Conservation (phyloP, 202 grass and related monocot species). For the Elaeis oleifera region DNA sequence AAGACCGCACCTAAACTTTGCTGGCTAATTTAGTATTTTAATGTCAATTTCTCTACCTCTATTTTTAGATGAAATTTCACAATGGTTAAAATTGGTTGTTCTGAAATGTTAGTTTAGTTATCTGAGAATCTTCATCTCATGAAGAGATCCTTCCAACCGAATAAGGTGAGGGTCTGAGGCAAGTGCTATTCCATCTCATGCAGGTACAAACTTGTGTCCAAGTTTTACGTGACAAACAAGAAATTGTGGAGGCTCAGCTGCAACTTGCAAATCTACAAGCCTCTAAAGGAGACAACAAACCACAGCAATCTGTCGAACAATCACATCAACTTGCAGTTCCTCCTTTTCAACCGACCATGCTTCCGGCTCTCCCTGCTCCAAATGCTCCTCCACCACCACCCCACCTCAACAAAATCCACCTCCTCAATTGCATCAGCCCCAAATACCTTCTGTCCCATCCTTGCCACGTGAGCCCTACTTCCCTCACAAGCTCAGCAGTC, state of each 20-base stretch:
- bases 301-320: constrained; percentile 6
- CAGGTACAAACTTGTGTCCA: constrained; percentile 81
- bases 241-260: constrained; percentile 58
- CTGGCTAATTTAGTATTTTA: too few relatives aligned
- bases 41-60: too few relatives aligned
- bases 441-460: constrained; percentile 31
- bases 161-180: too few relatives aligned
- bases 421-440: constrained; percentile 13
- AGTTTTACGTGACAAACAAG: constrained; percentile 81
- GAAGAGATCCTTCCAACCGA: too few relatives aligned
- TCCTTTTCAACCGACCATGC: constrained; percentile 5
- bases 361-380: background rate
- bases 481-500: constrained; percentile 21
- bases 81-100: too few relatives aligned
- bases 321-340: constrained; percentile 24
- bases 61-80: too few relatives aligned
- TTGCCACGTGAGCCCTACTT: constrained; percentile 44
- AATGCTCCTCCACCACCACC: constrained; percentile 7
- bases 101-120: too few relatives aligned
- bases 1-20: too few relatives aligned
- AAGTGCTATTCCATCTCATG: background rate
- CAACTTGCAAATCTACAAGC: constrained; percentile 59
- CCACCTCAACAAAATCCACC: constrained; percentile 23
- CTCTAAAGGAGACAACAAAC: constrained; percentile 30
- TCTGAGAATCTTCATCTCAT: too few relatives aligned